phyloP scores from a whole-genome alignment of 768 basidiomycete species.

The Auricularia auricula-judae region DNA sequence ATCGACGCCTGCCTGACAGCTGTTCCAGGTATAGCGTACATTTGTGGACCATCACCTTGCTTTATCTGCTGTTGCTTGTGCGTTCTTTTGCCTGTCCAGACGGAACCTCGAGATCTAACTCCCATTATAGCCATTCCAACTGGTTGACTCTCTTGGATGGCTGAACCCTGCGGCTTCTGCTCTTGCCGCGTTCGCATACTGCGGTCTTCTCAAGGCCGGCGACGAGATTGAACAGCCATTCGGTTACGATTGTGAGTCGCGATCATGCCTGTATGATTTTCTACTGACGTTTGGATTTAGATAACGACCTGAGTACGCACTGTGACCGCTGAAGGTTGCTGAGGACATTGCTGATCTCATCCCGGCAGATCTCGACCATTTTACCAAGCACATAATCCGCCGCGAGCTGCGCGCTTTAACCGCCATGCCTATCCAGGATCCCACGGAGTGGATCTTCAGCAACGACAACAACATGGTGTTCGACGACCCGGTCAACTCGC shows the following conservation, averaged over 20 bases:
- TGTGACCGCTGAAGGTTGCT: neutral
- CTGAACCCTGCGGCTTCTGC: neutral
- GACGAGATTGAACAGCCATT: slow-evolving; percentile 7
- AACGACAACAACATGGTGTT: slow-evolving; percentile 23
- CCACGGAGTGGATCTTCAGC: neutral
- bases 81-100: neutral
- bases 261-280: neutral
- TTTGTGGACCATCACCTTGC: slow-evolving; percentile 4
- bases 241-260: neutral
- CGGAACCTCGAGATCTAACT: neutral
- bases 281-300: neutral
- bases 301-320: slow-evolving; percentile 2
- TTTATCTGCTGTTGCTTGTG: slow-evolving; percentile 2
- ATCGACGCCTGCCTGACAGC: no score
- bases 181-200: slow-evolving; percentile 6
- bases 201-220: slow-evolving; percentile 5
- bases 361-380: slow-evolving; percentile 1
- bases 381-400: slow-evolving; percentile 6
- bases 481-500: slow-evolving; percentile 11
- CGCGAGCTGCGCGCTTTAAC: slow-evolving; percentile 3
- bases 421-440: slow-evolving; percentile 6
- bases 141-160: slow-evolving; percentile 4
- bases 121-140: slow-evolving; percentile 3
- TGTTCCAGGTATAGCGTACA: neutral
- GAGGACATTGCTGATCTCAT: neutral